Conservation (phyloP, 2,329 filamentous ascomycete species). For the Arthrinium phaeospermum region DNA sequence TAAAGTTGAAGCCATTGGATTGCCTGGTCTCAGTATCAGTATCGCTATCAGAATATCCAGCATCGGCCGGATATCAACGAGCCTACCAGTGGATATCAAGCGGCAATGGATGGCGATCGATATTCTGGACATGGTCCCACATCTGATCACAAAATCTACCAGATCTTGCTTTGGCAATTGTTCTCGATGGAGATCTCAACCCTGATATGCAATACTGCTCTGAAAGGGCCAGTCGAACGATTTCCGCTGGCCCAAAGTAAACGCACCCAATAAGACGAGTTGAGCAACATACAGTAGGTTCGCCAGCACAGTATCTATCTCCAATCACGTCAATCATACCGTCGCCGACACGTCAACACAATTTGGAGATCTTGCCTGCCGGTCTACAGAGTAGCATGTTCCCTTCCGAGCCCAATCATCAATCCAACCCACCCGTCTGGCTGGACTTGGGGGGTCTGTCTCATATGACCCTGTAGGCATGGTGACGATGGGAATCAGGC, state of each 20-base stretch:
- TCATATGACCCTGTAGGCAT: not conserved
- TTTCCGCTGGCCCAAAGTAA: not conserved
- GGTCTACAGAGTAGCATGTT: not conserved
- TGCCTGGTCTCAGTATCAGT: not conserved
- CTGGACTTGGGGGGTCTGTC: not conserved
- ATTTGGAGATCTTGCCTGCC: not conserved
- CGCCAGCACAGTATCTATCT: not conserved
- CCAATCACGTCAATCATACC: not conserved
- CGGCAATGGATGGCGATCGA: not conserved
- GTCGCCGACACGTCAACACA: not conserved
- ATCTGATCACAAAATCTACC: not conserved
- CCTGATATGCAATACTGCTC: not conserved
- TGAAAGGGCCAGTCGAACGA: not conserved
- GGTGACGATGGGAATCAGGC: not conserved
- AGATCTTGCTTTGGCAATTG: not conserved
- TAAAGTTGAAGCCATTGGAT: not conserved
- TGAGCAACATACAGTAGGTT: not conserved
- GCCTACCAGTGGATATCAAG: not conserved
- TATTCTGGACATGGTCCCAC: not conserved
- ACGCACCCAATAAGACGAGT: too few relatives aligned
- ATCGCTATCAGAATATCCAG: not conserved
- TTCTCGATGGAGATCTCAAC: not conserved
- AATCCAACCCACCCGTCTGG: not conserved
- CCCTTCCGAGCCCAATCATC: not conserved
- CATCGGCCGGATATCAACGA: too few relatives aligned